phyloP scores from a whole-genome alignment of 1,139 yeast species.

The Sugiyamaella castrensis region DNA sequence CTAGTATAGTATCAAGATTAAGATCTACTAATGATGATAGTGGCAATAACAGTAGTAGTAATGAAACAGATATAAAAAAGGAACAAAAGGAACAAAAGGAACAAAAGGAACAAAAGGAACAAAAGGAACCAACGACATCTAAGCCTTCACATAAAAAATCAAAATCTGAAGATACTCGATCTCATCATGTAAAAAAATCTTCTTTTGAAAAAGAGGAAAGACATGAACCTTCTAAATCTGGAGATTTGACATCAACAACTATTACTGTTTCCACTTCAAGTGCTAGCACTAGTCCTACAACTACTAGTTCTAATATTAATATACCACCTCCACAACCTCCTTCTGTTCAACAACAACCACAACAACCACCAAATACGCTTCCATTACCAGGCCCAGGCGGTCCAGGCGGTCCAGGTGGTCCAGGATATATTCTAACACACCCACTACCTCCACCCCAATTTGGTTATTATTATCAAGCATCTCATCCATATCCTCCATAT shows the following conservation, averaged over 20 bases:
- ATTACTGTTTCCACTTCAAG: background rate
- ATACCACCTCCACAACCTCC: background rate
- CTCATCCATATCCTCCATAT: background rate
- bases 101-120: no score
- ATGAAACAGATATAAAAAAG: no score
- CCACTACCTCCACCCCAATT: background rate
- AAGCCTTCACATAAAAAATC: no score
- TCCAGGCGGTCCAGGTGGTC: slow-evolving; percentile 7
- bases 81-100: no score
- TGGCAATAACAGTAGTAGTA: no score
- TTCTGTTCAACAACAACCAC: background rate
- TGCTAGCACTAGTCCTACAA: background rate
- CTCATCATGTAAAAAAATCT: no score
- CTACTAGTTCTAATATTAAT: background rate
- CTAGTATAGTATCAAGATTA: background rate
- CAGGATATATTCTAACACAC: background rate
- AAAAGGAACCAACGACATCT: no score
- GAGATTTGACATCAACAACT: no score
- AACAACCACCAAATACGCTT: background rate
- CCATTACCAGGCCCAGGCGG: slow-evolving; percentile 2
- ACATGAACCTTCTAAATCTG: no score
- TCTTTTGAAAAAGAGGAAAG: no score
- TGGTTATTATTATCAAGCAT: background rate
- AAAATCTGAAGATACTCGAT: no score
- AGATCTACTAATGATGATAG: no score